Conservation (phyloP, 768 basidiomycete species). For the Peribolospora baueri region DNA sequence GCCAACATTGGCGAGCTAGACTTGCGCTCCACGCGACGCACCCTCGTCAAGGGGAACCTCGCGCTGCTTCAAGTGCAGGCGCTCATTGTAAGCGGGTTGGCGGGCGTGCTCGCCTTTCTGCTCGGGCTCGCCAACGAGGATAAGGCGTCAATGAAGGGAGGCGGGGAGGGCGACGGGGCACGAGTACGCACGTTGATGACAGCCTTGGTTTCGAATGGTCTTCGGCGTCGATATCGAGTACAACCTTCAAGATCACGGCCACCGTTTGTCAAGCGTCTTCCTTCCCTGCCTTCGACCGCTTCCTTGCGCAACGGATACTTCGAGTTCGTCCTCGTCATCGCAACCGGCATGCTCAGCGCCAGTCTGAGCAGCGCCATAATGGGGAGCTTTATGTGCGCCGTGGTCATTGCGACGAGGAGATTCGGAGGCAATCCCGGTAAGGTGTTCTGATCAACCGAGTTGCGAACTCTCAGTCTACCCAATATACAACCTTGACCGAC, state of each 20-base stretch:
- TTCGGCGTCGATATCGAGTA: no score
- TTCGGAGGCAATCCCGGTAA: slow-evolving; percentile 21
- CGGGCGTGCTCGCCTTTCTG: slow-evolving; percentile 49
- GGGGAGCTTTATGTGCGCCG: slow-evolving; percentile 73
- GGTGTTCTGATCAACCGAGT: slow-evolving; percentile 44
- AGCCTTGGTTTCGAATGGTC: no score
- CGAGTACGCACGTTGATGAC: no score
- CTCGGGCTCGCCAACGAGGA: slow-evolving; percentile 27
- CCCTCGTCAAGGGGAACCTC: slow-evolving; percentile 56
- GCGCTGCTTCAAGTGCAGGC: slow-evolving; percentile 81
- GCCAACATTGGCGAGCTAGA: slow-evolving; percentile 82
- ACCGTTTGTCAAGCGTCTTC: no score
- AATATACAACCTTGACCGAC: background rate
- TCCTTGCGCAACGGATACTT: slow-evolving; percentile 16
- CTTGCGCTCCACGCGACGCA: slow-evolving; percentile 33
- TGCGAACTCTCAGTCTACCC: slow-evolving; percentile 15
- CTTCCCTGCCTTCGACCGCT: background rate
- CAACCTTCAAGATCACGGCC: no score
- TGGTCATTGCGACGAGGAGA: slow-evolving; percentile 53
- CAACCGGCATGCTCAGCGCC: slow-evolving; percentile 34
- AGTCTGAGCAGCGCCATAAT: slow-evolving; percentile 40
- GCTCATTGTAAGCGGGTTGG: slow-evolving; percentile 61
- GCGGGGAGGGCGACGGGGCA: no score
- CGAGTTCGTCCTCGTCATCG: slow-evolving; percentile 22
- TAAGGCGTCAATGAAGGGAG: no score